phyloP scores from a whole-genome alignment of 2,329 filamentous ascomycete species.

The Blastomyces silverae region DNA sequence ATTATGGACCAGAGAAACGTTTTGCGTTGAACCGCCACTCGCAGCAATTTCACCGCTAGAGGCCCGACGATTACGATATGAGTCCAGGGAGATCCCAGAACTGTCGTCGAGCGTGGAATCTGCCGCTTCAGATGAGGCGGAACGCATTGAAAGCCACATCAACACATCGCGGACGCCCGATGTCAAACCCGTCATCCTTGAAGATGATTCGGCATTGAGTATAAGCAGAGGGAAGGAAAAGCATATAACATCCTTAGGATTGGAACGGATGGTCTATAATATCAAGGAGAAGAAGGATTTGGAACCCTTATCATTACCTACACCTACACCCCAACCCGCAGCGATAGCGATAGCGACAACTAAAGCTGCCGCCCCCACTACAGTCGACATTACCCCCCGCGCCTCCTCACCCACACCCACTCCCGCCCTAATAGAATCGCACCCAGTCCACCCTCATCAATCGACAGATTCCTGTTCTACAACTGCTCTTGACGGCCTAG shows the following conservation, averaged over 20 bases:
- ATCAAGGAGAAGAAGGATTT: conserved; percentile 78
- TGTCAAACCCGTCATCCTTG: conserved; percentile 49
- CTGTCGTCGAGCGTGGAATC: conserved; percentile 74
- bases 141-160: conserved; percentile 49
- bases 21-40: conserved; percentile 67
- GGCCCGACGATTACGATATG: conserved; percentile 25
- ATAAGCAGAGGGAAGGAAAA: conserved; percentile 69
- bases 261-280: conserved; percentile 88
- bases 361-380: conserved; percentile 32
- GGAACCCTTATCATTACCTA: conserved; percentile 44
- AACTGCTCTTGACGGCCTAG: conserved; percentile 41
- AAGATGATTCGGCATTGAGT: conserved; percentile 51
- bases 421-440: conserved; percentile 29
- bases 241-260: conserved; percentile 84
- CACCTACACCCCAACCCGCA: conserved; percentile 27
- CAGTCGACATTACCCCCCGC: conserved; percentile 41
- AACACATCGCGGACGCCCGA: conserved; percentile 57
- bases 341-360: conserved; percentile 22
- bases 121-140: conserved; percentile 56
- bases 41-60: conserved; percentile 43
- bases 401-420: conserved; percentile 38
- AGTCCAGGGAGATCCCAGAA: conserved; percentile 58
- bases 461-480: conserved; percentile 58
- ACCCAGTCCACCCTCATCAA: conserved; percentile 36
- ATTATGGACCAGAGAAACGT: conserved; percentile 87